Conservation (phyloP, 1,284 basidiomycete species). For the Leccinum subatratum region DNA sequence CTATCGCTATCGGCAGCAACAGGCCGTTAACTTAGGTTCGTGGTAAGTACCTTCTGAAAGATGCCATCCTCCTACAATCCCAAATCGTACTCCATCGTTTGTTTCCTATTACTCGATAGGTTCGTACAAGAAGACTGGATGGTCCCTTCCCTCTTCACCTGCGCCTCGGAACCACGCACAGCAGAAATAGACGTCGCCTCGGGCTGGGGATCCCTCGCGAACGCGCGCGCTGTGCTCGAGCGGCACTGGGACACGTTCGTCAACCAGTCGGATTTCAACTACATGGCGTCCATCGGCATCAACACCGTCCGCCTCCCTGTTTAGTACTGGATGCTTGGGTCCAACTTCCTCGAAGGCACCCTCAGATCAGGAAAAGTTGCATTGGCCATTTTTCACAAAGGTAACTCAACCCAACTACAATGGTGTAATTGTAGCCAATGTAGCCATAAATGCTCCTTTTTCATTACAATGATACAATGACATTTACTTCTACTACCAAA, state of each 20-base stretch:
- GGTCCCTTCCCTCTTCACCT: slow-evolving; percentile 64
- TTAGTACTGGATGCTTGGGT: too few species aligned
- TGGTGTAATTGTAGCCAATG: too few species aligned
- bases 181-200: slow-evolving; percentile 53
- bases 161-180: slow-evolving; percentile 50
- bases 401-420: too few species aligned
- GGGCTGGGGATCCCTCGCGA: slow-evolving; percentile 42
- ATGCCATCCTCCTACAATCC: not conserved
- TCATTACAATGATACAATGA: too few species aligned
- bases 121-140: slow-evolving; percentile 80
- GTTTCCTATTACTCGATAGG: slow-evolving; percentile 36
- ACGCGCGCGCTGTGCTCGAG: slow-evolving; percentile 59
- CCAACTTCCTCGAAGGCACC: too few species aligned
- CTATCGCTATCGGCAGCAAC: slow-evolving; percentile 25
- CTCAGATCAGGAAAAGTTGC: too few species aligned
- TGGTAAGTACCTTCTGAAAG: slow-evolving; percentile 13
- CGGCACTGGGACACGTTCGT: slow-evolving; percentile 79
- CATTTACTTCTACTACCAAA: too few species aligned
- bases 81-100: not conserved
- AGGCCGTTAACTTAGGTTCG: slow-evolving; percentile 24
- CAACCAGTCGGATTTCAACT: slow-evolving; percentile 58
- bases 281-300: slow-evolving; percentile 59
- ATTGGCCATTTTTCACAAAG: too few species aligned
- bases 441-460: too few species aligned
- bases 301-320: slow-evolving; percentile 72